These are phyloP conservation scores for Boletus reticulatus DNA, from an alignment of 768 basidiomycete genomes.

Conservation along the genomic window DNA sequence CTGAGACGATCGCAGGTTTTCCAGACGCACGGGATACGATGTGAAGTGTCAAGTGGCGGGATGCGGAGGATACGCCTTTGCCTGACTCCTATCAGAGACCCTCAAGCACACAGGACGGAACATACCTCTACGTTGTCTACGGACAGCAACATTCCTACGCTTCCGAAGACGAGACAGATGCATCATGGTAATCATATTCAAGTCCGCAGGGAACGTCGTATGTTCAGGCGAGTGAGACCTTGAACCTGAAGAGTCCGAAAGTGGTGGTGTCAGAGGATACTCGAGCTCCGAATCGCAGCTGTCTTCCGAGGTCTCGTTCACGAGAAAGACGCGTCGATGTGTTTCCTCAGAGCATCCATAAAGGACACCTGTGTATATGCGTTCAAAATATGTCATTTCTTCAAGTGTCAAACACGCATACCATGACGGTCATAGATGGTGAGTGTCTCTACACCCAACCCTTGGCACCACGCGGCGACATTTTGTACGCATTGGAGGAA, in stretches of 20 bases:
- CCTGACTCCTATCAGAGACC: conserved; percentile 12
- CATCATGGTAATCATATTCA: conserved; percentile 20
- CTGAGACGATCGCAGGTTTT: conserved; percentile 62
- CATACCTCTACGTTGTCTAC: conserved; percentile 24
- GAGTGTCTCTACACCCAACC: conserved; percentile 57
- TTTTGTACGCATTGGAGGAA: conserved; percentile 54
- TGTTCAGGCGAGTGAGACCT: conserved; percentile 57
- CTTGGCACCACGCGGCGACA: conserved; percentile 59
- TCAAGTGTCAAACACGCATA: conserved; percentile 33
- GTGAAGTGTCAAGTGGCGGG: conserved; percentile 44
- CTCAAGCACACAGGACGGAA: background rate
- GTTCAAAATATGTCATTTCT: conserved; percentile 1
- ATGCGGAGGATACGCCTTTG: conserved; percentile 8
- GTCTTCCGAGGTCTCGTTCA: conserved; percentile 26
- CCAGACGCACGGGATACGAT: conserved; percentile 58
- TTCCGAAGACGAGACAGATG: conserved; percentile 14
- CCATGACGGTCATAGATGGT: conserved; percentile 75
- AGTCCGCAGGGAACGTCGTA: conserved; percentile 3
- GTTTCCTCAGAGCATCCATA: conserved; percentile 40
- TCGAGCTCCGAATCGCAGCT: conserved; percentile 55
- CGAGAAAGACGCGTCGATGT: conserved; percentile 35
- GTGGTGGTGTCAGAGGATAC: conserved; percentile 77
- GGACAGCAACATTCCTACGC: conserved; percentile 26
- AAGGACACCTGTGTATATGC: conserved; percentile 37
- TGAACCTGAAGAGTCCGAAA: conserved; percentile 69